Conservation (phyloP, 1,139 yeast species). For the Meyerozyma athensensis region DNA sequence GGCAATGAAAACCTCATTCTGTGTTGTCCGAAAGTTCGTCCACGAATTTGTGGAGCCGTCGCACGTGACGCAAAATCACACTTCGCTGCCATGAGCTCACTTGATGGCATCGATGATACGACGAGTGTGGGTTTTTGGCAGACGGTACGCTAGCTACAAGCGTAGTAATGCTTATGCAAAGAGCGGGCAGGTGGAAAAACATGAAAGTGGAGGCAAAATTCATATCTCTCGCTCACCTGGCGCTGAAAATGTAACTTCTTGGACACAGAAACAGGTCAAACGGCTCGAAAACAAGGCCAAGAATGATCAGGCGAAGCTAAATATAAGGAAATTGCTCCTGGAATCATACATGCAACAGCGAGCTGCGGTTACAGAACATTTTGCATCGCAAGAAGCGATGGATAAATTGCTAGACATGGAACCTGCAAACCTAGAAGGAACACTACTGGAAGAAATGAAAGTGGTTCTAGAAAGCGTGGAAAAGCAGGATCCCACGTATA, state of each 20-base stretch:
- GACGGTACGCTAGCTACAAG: neutral
- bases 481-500: constrained; percentile 10
- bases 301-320: neutral
- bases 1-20: constrained; percentile 13
- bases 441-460: constrained; percentile 4
- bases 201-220: neutral
- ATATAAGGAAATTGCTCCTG: neutral
- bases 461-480: constrained; percentile 5
- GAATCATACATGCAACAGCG: neutral
- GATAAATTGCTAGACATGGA: constrained; percentile 12
- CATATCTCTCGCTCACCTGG: neutral
- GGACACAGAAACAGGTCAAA: neutral
- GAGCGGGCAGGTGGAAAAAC: neutral
- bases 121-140: neutral
- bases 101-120: neutral
- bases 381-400: constrained; percentile 14
- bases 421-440: neutral
- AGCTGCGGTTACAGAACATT: constrained; percentile 3
- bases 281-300: neutral
- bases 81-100: neutral
- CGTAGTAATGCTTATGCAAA: neutral
- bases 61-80: neutral
- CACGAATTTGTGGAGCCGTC: no score
- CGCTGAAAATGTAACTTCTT: neutral
- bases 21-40: no score